Conservation (phyloP, 768 basidiomycete genomes). For the Amanita rubescens region DNA sequence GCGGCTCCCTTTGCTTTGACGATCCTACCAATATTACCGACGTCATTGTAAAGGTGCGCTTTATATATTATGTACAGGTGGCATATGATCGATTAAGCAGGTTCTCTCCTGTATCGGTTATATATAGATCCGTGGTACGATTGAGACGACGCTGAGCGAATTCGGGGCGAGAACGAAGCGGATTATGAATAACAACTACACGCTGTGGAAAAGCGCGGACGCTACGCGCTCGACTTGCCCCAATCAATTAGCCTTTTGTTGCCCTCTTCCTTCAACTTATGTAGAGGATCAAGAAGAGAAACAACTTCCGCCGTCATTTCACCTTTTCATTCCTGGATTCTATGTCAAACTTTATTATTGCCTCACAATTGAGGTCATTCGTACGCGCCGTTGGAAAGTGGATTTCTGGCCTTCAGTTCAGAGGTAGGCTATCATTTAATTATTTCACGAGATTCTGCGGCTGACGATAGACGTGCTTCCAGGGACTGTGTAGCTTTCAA, state of each 20-base stretch:
- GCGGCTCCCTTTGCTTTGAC: constrained; percentile 37
- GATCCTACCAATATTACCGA: constrained; percentile 29
- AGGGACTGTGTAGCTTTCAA: constrained; percentile 40
- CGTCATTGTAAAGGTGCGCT: constrained; percentile 38
- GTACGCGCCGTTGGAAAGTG: constrained; percentile 29
- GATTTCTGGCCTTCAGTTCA: constrained; percentile 39
- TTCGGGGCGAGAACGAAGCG: constrained; percentile 27
- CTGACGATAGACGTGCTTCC: background rate
- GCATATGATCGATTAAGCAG: background rate
- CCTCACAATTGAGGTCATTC: constrained; percentile 34
- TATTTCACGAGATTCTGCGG: background rate
- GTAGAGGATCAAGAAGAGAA: constrained; percentile 22
- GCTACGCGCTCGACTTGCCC: constrained; percentile 16
- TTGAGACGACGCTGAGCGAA: constrained; percentile 32
- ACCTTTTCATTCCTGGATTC: constrained; percentile 24
- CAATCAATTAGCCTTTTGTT: constrained; percentile 34
- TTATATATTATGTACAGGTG: background rate
- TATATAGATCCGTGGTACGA: constrained; percentile 33
- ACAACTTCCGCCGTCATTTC: constrained; percentile 45
- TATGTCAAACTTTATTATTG: constrained; percentile 36
- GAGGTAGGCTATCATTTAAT: constrained; percentile 28
- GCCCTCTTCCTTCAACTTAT: constrained; percentile 40
- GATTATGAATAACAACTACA: constrained; percentile 24
- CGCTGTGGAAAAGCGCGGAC: constrained; percentile 25
- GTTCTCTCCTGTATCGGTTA: constrained; percentile 1